These are phyloP conservation scores for Coleophoma eucalyptorum DNA, from an alignment of 2,329 filamentous ascomycete species.

Conservation along the genomic window DNA sequence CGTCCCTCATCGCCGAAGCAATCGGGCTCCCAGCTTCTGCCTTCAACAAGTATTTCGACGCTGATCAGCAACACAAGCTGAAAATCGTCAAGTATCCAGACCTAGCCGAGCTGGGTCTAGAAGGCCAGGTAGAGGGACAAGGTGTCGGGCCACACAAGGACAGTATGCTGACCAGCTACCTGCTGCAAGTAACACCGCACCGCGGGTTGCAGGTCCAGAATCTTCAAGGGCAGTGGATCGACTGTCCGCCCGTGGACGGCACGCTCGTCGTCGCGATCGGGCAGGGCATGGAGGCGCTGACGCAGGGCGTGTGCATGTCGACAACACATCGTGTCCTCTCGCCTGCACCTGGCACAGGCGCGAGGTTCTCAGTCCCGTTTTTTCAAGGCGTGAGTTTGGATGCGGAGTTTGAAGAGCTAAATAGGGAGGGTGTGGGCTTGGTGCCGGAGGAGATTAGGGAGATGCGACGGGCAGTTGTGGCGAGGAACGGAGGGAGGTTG, in stretches of 20 bases:
- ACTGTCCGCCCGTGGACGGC: slow-evolving; percentile 70
- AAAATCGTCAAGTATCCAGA: slow-evolving; percentile 90
- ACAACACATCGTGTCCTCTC: slow-evolving; percentile 84
- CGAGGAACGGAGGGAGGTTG: slow-evolving; percentile 48
- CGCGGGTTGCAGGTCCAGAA: slow-evolving; percentile 81
- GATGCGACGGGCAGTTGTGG: slow-evolving; percentile 56
- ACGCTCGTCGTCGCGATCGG: slow-evolving; percentile 87
- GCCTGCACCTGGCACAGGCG: slow-evolving; percentile 63
- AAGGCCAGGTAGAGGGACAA: slow-evolving; percentile 40
- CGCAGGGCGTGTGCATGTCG: slow-evolving; percentile 74
- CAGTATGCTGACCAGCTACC: slow-evolving; percentile 77
- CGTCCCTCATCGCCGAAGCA: slow-evolving; percentile 78
- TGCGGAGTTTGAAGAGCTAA: slow-evolving; percentile 61
- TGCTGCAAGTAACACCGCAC: slow-evolving; percentile 77
- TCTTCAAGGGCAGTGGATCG: slow-evolving; percentile 72
- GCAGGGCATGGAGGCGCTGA: slow-evolving; percentile 82
- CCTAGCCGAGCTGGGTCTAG: slow-evolving; percentile 49
- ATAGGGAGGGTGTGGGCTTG: slow-evolving; percentile 41
- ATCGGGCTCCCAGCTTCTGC: slow-evolving; percentile 66
- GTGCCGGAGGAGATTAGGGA: slow-evolving; percentile 60
- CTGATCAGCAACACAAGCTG: slow-evolving; percentile 71
- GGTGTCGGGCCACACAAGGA: slow-evolving; percentile 80
- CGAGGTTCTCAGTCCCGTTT: slow-evolving; percentile 79
- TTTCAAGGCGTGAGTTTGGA: slow-evolving; percentile 84
- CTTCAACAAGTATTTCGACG: slow-evolving; percentile 77